Conservation (phyloP, 805 yeast genomes). For the Novakomyces olei region DNA sequence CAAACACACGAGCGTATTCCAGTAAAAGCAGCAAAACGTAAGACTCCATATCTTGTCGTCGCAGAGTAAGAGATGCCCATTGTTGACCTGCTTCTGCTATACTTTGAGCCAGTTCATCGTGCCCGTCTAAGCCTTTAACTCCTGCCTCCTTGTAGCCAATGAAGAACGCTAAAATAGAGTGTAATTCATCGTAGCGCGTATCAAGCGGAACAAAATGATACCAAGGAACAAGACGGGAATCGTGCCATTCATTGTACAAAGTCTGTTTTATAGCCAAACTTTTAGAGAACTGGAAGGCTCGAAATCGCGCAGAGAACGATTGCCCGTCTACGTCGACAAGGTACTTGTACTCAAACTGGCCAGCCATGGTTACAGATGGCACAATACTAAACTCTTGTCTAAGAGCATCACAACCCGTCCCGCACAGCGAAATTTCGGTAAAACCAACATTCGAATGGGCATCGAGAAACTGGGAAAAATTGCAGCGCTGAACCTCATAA, state of each 20-base stretch:
- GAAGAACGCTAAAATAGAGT: background rate
- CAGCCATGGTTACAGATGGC: constrained; percentile 6
- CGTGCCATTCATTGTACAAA: constrained; percentile 12
- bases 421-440: constrained; percentile 7
- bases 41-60: constrained; percentile 10
- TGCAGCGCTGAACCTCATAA: background rate
- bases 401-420: constrained; percentile 6
- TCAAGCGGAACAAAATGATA: constrained; percentile 11
- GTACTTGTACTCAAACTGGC: constrained; percentile 9
- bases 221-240: constrained; percentile 11
- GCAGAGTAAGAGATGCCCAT: constrained; percentile 8
- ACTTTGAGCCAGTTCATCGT: constrained; percentile 7
- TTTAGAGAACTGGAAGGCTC: constrained; percentile 9
- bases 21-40: constrained; percentile 10
- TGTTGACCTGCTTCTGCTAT: constrained; percentile 8
- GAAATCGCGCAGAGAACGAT: constrained; percentile 9
- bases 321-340: constrained; percentile 12
- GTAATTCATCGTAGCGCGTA: background rate
- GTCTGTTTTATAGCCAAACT: constrained; percentile 11
- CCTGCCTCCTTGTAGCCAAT: no score
- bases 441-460: constrained; percentile 5
- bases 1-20: constrained; percentile 12
- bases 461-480: no score
- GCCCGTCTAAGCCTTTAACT: background rate
- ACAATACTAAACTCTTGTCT: background rate